Percentiles rank a stretch among this genome's conserved stretches.
These are phyloP conservation scores for Myxozyma neglecta DNA, from an alignment of 805 yeast species.

Conservation along the genomic window DNA sequence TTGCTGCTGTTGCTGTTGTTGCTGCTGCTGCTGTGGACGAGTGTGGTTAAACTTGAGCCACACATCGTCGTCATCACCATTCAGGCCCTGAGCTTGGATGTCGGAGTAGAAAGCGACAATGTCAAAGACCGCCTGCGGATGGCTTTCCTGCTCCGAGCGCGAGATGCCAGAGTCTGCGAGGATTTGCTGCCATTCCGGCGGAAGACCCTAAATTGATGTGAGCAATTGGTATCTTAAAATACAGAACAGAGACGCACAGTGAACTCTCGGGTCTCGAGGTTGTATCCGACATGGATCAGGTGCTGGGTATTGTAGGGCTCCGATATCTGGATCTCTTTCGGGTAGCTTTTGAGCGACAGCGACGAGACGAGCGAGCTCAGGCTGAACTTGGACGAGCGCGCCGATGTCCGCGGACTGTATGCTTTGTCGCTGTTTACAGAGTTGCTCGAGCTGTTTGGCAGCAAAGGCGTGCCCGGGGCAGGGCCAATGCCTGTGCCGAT, in stretches of 20 bases:
- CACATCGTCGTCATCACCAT: slow-evolving; percentile 34
- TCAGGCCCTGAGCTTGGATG: slow-evolving; percentile 31
- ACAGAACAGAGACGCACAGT: slow-evolving; percentile 35
- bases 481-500: too few species aligned
- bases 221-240: background rate
- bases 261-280: slow-evolving; percentile 69
- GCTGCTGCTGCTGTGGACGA: slow-evolving; percentile 9
- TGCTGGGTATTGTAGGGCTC: slow-evolving; percentile 89
- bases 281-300: slow-evolving; percentile 83
- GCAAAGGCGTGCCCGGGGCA: too few species aligned
- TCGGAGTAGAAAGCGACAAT: slow-evolving; percentile 68
- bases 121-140: slow-evolving; percentile 83
- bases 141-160: slow-evolving; percentile 71
- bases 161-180: slow-evolving; percentile 77
- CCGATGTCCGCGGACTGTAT: background rate
- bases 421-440: background rate
- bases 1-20: background rate
- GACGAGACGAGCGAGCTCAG: slow-evolving; percentile 18
- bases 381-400: slow-evolving; percentile 14
- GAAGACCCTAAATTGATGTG: slow-evolving; percentile 56
- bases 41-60: slow-evolving; percentile 35
- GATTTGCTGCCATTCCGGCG: slow-evolving; percentile 78
- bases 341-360: slow-evolving; percentile 9
- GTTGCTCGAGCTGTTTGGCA: background rate
- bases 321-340: slow-evolving; percentile 54